Evolutionary conservation across 345 rosid species (phyloP), one percentile per base, ranked within the genome.

Genomic region (Bruguiera sexangula): DNA sequence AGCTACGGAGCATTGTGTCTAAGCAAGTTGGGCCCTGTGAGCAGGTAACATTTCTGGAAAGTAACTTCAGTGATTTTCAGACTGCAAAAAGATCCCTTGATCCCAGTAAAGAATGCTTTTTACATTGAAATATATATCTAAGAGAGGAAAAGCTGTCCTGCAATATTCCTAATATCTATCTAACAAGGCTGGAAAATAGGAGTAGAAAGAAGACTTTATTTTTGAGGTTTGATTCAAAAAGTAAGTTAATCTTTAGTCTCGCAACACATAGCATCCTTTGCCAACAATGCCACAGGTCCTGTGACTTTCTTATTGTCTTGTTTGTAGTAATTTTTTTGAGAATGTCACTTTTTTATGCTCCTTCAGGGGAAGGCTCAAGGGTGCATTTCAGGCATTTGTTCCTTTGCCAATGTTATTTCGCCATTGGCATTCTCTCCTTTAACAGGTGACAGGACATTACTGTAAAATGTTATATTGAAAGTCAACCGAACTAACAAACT

Each of bases 311-410:
- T 13, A 43, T 43, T 18, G 50, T 43, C 50, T 5, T 43, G 19
- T 11, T 15, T 13, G 50, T 13, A 11, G 18, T 15, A 43, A 43
- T 11, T 43, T 43, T 43, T 43, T 43, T 13, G 19, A 43, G 5
- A 43, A 43, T 11, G 3, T 39, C 48, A 39, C 5, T 36, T 16
- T 16, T 29, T 36, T 43, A 34, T 39, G 50, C 27, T 39, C 57
- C 30, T 78, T 32, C 82, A 91, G 98, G 97, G 98, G 20, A 94
- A 86, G 84, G 93, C 93, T 71, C 97, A 94, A 77, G 97, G 98
- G 22, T 82, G 91, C 70, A 86, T 91, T 69, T 88, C 97, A 31
- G 93, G 98, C 69, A 85, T 94, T 68, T 77, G 88, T 64, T 85
- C 97, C 16, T 78, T 91, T 53, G 93, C 97, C 15, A 78, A 85